Conservation (phyloP, 768 basidiomycete genomes). For the Leucosporidium yakuticum region DNA sequence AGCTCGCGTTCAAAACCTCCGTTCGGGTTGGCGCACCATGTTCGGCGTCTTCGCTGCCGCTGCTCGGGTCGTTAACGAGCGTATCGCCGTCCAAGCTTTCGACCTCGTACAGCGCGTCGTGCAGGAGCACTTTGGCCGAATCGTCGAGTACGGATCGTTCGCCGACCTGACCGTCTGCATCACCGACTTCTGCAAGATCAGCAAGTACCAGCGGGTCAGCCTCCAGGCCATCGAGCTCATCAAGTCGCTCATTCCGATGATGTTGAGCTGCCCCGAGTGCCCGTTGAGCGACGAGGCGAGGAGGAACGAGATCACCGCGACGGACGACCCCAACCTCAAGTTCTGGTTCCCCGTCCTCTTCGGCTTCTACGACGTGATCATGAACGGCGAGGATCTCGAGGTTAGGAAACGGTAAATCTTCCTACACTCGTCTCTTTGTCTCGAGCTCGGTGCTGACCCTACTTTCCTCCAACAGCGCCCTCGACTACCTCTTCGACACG, state of each 20-base stretch:
- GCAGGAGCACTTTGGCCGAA: slow-evolving; percentile 79
- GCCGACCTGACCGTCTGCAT: slow-evolving; percentile 94
- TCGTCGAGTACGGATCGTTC: slow-evolving; percentile 88
- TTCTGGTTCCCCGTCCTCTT: slow-evolving; percentile 97
- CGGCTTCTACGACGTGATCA: slow-evolving; percentile 98
- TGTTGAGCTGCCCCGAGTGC: slow-evolving; percentile 76
- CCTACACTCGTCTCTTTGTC: not conserved
- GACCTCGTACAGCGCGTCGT: slow-evolving; percentile 91
- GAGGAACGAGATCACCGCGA: slow-evolving; percentile 28
- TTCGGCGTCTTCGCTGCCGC: slow-evolving; percentile 97
- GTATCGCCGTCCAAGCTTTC: slow-evolving; percentile 86
- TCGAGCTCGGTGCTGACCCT: slow-evolving; percentile 8
- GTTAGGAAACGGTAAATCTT: slow-evolving; percentile 80
- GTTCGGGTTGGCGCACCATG: slow-evolving; percentile 99
- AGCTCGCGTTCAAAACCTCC: slow-evolving; percentile 84
- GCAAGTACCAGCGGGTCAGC: slow-evolving; percentile 98
- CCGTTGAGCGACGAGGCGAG: slow-evolving; percentile 35
- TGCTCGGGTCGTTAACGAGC: slow-evolving; percentile 70
- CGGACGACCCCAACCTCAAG: slow-evolving; percentile 75
- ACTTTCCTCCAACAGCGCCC: slow-evolving; percentile 56
- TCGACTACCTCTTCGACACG: slow-evolving; percentile 93
- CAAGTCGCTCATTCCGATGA: slow-evolving; percentile 66
- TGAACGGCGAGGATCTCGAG: slow-evolving; percentile 98
- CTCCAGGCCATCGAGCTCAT: slow-evolving; percentile 95
- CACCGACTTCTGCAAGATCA: slow-evolving; percentile 98